These are phyloP conservation scores for Colletotrichum sp. DNA, from an alignment of 2,329 filamentous ascomycete species.

Conservation along the genomic window DNA sequence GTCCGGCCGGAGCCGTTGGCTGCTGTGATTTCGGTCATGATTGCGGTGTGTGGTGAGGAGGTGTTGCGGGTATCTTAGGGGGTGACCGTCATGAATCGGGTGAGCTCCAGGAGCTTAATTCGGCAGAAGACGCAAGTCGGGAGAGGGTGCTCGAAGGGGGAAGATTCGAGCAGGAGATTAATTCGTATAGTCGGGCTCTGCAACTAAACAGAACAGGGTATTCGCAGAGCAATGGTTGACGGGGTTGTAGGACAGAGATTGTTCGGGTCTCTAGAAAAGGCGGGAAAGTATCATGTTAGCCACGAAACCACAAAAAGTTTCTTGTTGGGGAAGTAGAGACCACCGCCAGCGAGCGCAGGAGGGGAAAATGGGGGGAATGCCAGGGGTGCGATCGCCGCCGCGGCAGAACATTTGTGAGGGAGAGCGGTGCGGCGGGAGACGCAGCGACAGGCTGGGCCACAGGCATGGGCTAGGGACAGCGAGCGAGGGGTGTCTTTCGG, in stretches of 20 bases:
- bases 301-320: conserved; percentile 14
- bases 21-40: conserved; percentile 55
- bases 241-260: conserved; percentile 17
- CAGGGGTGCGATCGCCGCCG: conserved; percentile 9
- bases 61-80: conserved; percentile 20
- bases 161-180: conserved; percentile 20
- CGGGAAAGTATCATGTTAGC: conserved; percentile 6
- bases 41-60: conserved; percentile 24
- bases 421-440: not conserved
- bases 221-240: conserved; percentile 13
- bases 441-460: not conserved
- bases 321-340: conserved; percentile 12
- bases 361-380: conserved; percentile 4
- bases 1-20: conserved; percentile 49
- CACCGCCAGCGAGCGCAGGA: not conserved
- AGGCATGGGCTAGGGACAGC: not conserved
- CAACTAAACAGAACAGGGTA: conserved; percentile 12
- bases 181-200: conserved; percentile 10
- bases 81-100: conserved; percentile 22
- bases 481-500: not conserved
- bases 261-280: conserved; percentile 14
- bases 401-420: not conserved
- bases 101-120: conserved; percentile 16
- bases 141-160: conserved; percentile 10
- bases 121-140: not conserved